Evolutionary conservation across 495 filamentous ascomycete genomes (phyloP).

Genomic region (Neurospora discreta): DNA sequence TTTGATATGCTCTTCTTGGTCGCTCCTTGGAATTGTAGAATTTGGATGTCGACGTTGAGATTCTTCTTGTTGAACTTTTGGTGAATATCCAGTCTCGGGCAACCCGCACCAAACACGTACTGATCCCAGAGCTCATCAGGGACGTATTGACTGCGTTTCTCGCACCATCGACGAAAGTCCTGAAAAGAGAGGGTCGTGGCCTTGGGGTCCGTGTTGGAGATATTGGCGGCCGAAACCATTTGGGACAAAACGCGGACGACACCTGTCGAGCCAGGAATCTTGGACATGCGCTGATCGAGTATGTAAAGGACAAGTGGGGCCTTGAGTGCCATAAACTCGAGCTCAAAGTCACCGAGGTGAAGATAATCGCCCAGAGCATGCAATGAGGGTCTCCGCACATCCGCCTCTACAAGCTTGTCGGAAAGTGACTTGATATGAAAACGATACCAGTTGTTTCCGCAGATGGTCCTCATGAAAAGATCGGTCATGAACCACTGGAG

Average conservation of each 20-base stretch:
- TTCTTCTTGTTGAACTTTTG: slow-evolving; percentile 98
- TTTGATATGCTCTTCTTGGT: slow-evolving; percentile 39
- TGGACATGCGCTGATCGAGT: slow-evolving; percentile 78
- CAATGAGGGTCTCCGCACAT: slow-evolving; percentile 73
- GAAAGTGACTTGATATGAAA: slow-evolving; percentile 81
- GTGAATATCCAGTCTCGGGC: slow-evolving; percentile 70
- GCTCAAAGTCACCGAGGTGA: slow-evolving; percentile 66
- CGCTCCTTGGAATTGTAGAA: slow-evolving; percentile 62
- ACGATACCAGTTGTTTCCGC: slow-evolving; percentile 87
- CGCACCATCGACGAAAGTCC: slow-evolving; percentile 67
- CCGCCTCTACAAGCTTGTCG: slow-evolving; percentile 70
- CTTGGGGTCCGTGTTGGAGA: slow-evolving; percentile 54
- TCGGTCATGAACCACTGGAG: slow-evolving; percentile 90
- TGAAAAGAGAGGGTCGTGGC: slow-evolving; percentile 64
- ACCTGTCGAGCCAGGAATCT: slow-evolving; percentile 71
- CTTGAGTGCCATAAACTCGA: slow-evolving; percentile 86
- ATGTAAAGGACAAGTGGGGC: slow-evolving; percentile 88
- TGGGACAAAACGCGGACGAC: slow-evolving; percentile 74
- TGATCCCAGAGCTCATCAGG: slow-evolving; percentile 84
- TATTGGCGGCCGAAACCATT: slow-evolving; percentile 71
- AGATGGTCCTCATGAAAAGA: slow-evolving; percentile 75
- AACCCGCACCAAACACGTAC: slow-evolving; percentile 82
- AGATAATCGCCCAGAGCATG: slow-evolving; percentile 67
- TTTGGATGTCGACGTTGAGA: slow-evolving; percentile 84
- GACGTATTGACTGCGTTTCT: slow-evolving; percentile 75